phyloP scores from a whole-genome alignment of 1,284 basidiomycete genomes.

The Pisolithus thermaeus region DNA sequence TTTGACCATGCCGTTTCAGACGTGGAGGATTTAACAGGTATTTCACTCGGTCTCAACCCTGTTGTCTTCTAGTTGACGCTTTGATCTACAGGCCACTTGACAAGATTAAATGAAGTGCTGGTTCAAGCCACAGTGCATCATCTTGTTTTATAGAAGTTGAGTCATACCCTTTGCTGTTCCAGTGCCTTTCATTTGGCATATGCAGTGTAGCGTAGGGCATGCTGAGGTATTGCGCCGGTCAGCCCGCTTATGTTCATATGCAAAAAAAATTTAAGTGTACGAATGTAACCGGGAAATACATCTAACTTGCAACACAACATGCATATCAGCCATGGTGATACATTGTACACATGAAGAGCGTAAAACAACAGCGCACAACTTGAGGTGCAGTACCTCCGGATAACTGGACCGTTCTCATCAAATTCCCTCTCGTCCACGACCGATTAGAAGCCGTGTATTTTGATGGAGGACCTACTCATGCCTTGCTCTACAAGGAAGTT shows the following conservation, averaged over 20 bases:
- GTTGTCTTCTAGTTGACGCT: conserved; percentile 10
- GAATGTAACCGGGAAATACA: conserved; percentile 1
- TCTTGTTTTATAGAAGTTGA: conserved; percentile 12
- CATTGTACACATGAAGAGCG: conserved; percentile 15
- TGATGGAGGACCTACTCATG: conserved; percentile 68
- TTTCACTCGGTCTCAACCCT: conserved; percentile 13
- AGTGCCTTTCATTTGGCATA: conserved; percentile 10
- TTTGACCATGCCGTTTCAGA: conserved; percentile 33
- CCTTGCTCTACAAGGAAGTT: conserved; percentile 81
- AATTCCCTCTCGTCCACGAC: conserved; percentile 3
- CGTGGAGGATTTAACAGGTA: conserved; percentile 91
- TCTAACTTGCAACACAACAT: conserved; percentile 18
- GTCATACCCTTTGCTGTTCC: conserved; percentile 12
- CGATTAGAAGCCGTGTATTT: conserved; percentile 79
- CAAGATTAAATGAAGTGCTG: conserved; percentile 53
- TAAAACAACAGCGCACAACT: conserved; percentile 8
- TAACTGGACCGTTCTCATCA: too few species aligned
- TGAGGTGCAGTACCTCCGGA: not conserved
- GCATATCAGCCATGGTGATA: conserved; percentile 28
- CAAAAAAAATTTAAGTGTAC: not conserved
- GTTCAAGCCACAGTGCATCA: not conserved
- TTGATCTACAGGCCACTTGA: conserved; percentile 50
- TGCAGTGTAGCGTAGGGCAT: not conserved
- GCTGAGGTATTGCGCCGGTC: not conserved
- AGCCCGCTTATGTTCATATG: too few species aligned